Evolutionary conservation across 208 protist species (phyloP).

Genomic region (Trypanosoma avium): DNA sequence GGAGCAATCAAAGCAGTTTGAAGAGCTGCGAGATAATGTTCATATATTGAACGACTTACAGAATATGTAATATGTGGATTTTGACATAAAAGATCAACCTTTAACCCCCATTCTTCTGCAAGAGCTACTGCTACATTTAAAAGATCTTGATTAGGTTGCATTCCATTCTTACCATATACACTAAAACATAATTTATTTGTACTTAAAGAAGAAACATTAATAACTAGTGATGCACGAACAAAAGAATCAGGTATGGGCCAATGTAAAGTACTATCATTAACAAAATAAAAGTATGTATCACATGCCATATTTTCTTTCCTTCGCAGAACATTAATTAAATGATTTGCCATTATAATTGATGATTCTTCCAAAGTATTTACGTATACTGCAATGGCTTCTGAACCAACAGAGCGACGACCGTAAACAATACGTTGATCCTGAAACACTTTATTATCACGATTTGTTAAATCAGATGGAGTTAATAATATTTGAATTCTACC

Average conservation of each 20-base stretch:
- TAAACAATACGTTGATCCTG: conserved; percentile 43
- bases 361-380: conserved; percentile 41
- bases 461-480: background rate
- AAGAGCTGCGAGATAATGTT: conserved; percentile 31
- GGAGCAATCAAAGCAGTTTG: conserved; percentile 40
- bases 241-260: conserved; percentile 60
- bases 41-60: conserved; percentile 19
- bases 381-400: conserved; percentile 65
- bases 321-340: conserved; percentile 35
- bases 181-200: conserved; percentile 47
- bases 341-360: conserved; percentile 51
- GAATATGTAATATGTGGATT: conserved; percentile 24
- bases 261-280: conserved; percentile 27
- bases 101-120: conserved; percentile 5
- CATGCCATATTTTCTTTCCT: conserved; percentile 41
- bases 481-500: conserved; percentile 17
- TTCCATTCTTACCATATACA: conserved; percentile 52
- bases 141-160: conserved; percentile 71
- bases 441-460: conserved; percentile 22
- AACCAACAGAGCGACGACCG: conserved; percentile 56
- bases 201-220: conserved; percentile 60
- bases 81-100: conserved; percentile 44
- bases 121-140: conserved; percentile 34
- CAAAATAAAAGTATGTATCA: conserved; percentile 73
- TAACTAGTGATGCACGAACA: conserved; percentile 50